Percentiles rank a stretch among this genome's conserved stretches.
Conservation (phyloP, 2,329 filamentous ascomycete species). For the Aspergillus niger region DNA sequence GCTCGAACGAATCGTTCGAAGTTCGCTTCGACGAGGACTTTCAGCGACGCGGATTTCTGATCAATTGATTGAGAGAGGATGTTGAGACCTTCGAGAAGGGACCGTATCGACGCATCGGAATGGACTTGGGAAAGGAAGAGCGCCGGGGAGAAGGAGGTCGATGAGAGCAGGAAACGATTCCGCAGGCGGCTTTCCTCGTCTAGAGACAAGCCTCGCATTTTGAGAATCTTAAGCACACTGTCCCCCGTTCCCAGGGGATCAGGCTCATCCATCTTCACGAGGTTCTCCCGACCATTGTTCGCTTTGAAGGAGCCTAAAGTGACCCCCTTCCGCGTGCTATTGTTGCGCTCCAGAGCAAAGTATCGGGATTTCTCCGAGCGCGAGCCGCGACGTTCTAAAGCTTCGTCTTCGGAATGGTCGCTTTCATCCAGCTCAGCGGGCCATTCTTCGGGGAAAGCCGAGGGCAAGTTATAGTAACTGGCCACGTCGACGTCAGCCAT, state of each 20-base stretch:
- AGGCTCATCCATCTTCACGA: constrained; percentile 87
- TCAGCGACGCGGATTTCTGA: constrained; percentile 94
- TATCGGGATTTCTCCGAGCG: constrained; percentile 72
- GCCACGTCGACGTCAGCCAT: constrained; percentile 77
- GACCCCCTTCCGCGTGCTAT: constrained; percentile 67
- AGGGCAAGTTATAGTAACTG: constrained; percentile 85
- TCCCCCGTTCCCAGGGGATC: constrained; percentile 87
- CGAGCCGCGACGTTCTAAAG: constrained; percentile 41
- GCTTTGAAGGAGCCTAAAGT: constrained; percentile 69
- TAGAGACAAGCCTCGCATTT: constrained; percentile 73
- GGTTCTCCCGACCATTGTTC: constrained; percentile 68
- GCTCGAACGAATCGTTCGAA: constrained; percentile 97
- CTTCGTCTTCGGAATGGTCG: constrained; percentile 65
- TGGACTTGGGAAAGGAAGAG: constrained; percentile 93
- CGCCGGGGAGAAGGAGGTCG: constrained; percentile 89
- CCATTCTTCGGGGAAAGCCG: constrained; percentile 80
- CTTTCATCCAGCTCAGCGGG: constrained; percentile 76
- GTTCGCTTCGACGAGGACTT: constrained; percentile 94
- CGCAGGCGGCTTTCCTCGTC: constrained; percentile 81
- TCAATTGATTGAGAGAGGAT: constrained; percentile 89
- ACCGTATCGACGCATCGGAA: constrained; percentile 77
- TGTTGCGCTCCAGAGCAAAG: constrained; percentile 76
- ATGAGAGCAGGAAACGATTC: constrained; percentile 92
- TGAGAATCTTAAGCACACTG: constrained; percentile 80
- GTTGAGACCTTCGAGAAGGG: constrained; percentile 78